Conservation (phyloP, 75 land plant species). For the Selaginella tamariscina region DNA sequence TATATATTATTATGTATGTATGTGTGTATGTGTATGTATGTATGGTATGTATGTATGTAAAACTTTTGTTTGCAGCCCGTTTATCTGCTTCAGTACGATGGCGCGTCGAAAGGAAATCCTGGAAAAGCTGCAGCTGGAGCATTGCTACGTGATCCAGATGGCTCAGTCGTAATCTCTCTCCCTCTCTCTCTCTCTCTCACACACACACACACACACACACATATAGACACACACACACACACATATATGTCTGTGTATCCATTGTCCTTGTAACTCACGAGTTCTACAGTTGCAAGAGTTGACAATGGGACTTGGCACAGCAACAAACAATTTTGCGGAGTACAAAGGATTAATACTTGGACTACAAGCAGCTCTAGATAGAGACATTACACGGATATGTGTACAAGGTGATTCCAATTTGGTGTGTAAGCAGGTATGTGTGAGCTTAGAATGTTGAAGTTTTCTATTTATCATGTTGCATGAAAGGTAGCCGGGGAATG, state of each 20-base stretch:
- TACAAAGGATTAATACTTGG: slow-evolving; percentile 63
- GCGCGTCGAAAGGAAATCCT: slow-evolving; percentile 9
- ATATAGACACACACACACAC: too few relatives aligned
- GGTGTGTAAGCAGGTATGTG: slow-evolving; percentile 59
- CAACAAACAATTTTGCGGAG: slow-evolving; percentile 79
- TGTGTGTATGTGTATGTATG: background rate
- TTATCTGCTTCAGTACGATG: slow-evolving; percentile 6
- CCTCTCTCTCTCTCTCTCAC: too few relatives aligned
- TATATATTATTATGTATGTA: background rate
- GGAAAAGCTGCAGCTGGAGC: slow-evolving; percentile 13
- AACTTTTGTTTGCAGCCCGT: background rate
- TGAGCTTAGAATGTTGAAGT: background rate
- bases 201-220: too few relatives aligned
- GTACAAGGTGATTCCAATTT: slow-evolving; percentile 76
- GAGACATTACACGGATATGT: slow-evolving; percentile 39
- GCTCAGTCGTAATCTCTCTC: slow-evolving; percentile 5
- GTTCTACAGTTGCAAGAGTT: slow-evolving; percentile 40
- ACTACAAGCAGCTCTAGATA: slow-evolving; percentile 47
- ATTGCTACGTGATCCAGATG: background rate
- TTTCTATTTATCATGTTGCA: background rate
- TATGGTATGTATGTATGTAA: background rate
- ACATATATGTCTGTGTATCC: too few relatives aligned
- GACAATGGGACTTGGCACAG: slow-evolving; percentile 56
- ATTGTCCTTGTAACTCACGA: background rate
- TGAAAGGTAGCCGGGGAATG: background rate